Percentiles rank a stretch among this genome's conserved stretches.
phyloP scores from a whole-genome alignment of 1,284 basidiomycete genomes.

The Abortiporus biennis region DNA sequence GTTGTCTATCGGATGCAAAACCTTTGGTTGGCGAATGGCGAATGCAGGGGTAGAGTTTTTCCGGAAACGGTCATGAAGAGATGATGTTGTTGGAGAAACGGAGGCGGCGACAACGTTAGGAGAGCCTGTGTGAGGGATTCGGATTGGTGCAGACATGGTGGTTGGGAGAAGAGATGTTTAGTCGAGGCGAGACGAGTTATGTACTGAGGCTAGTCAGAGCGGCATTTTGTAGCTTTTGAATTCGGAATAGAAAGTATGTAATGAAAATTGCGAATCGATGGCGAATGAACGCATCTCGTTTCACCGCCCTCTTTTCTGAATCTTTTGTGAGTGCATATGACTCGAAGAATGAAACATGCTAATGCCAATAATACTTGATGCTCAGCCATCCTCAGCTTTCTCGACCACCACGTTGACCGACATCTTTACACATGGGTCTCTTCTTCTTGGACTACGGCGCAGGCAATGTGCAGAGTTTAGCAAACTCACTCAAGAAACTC shows the following conservation, averaged over 20 bases:
- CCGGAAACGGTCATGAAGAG: constrained; percentile 42
- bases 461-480: constrained; percentile 90
- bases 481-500: constrained; percentile 86
- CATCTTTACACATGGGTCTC: constrained; percentile 48
- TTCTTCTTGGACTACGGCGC: constrained; percentile 96
- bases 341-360: constrained; percentile 7
- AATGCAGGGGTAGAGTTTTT: constrained; percentile 17
- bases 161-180: constrained; percentile 10
- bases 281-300: neutral
- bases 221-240: neutral
- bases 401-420: neutral
- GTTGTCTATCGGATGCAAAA: constrained; percentile 74
- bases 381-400: neutral
- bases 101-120: constrained; percentile 41
- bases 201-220: no score
- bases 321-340: constrained; percentile 5
- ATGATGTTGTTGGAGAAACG: constrained; percentile 35
- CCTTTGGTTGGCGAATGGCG: constrained; percentile 49
- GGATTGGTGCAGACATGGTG: constrained; percentile 29
- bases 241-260: neutral
- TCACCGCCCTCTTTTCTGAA: neutral
- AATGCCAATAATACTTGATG: no score
- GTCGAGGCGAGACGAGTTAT: constrained; percentile 1
- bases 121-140: constrained; percentile 30
- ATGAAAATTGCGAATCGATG: neutral